Base-by-base conservation (phyloP, 805 yeast species). In the Scheffersomyces ergatensis region DNA sequence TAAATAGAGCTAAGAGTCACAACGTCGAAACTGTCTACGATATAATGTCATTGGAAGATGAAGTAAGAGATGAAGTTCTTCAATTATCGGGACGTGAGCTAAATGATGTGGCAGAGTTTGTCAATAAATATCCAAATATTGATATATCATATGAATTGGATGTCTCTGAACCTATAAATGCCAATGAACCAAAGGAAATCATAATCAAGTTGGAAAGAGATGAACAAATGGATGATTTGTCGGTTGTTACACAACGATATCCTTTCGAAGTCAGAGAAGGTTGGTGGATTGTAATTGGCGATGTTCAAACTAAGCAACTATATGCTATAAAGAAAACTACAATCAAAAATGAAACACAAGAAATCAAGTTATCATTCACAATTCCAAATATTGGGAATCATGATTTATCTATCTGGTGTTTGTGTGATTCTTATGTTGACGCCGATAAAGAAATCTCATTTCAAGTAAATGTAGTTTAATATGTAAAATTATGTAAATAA, bases 261-360 rank as follows among this genome's bases (percentile, higher is more conserved):
- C 90, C 95, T 4, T 62, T 55, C 36, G 55, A 66, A 2, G 88
- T 85, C 62, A 57, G 67, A 6, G 93, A 86, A 54, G 74, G 71
- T 43, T 78, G 97, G 98, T 90, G 97, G 96, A 57, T 92, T 16
- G 83, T 92, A 5, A 62, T 90, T 30, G 97, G 98, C 4, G 85
- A 85, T 46, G 53, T 74, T 1, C 56, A 62, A 1, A 67, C 74
- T 0, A 78, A 74, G 42, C 84, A 83, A 51, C 60, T 92, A 25
- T 83, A 80, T 49, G 90, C 89, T 0, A 81, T 89, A 45, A 84
- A 83, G 56, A 85, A 83, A 56, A 69, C 85, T 0, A 58, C 74
- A 0, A 63, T 87, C 2, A 56, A 67, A 8, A 71, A 76, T 45
- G 81, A 81, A 45, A 57, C 60, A 1, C 86, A 83, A 54, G 54